These are phyloP conservation scores for Bertia moriformis DNA, from an alignment of 2,329 filamentous ascomycete genomes.

Conservation along the genomic window DNA sequence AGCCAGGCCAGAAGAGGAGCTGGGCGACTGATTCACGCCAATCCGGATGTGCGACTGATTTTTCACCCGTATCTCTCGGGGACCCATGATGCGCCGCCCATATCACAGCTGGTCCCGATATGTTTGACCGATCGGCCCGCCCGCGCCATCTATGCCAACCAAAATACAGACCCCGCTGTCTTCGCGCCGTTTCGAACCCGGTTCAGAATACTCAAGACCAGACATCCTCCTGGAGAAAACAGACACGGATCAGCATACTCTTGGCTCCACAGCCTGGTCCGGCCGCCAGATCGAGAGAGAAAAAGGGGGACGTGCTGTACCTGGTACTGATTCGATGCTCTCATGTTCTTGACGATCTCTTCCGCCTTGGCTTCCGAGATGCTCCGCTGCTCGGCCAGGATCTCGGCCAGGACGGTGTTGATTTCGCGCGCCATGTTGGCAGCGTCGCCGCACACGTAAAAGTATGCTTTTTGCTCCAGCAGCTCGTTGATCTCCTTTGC, in stretches of 20 bases:
- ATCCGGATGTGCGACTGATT: too few relatives aligned
- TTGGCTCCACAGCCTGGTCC: neutral
- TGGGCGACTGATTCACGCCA: too few relatives aligned
- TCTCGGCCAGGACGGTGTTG: constrained; percentile 71
- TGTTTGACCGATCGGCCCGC: too few relatives aligned
- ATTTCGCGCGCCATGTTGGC: constrained; percentile 94
- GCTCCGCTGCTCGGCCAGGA: constrained; percentile 71
- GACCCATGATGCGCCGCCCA: too few relatives aligned
- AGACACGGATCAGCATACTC: constrained; percentile 3
- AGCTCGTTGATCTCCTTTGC: constrained; percentile 77
- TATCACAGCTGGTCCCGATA: too few relatives aligned
- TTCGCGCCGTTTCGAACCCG: constrained; percentile 3
- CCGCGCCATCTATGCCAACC: too few relatives aligned
- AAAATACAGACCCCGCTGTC: too few relatives aligned
- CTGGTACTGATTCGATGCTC: constrained; percentile 89
- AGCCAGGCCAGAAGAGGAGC: too few relatives aligned
- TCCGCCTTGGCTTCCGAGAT: constrained; percentile 78
- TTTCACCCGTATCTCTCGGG: too few relatives aligned
- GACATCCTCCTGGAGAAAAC: constrained; percentile 44
- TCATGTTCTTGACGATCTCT: constrained; percentile 94
- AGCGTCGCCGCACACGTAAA: constrained; percentile 96
- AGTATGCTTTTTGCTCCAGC: constrained; percentile 73
- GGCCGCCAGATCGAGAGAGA: too few relatives aligned
- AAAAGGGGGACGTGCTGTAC: constrained; percentile 25
- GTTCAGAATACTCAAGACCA: constrained; percentile 55